Evolutionary conservation across 2,329 filamentous ascomycete species (phyloP).

Genomic region (Aspergillus tanneri): DNA sequence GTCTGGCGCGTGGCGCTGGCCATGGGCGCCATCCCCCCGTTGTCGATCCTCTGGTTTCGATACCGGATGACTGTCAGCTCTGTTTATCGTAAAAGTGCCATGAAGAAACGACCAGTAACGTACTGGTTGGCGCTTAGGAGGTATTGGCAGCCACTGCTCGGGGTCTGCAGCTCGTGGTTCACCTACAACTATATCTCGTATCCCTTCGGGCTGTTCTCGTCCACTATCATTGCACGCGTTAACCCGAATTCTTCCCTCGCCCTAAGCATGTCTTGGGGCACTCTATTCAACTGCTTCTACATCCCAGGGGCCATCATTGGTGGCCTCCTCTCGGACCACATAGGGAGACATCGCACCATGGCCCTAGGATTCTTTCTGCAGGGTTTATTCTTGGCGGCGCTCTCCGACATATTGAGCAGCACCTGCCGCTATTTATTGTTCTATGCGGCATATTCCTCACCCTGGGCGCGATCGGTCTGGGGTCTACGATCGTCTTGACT

Average conservation of each 20-base stretch:
- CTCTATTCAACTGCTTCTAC: slow-evolving; percentile 54
- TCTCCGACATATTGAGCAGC: slow-evolving; percentile 44
- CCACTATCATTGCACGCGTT: slow-evolving; percentile 51
- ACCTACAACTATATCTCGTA: slow-evolving; percentile 55
- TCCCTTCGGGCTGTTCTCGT: slow-evolving; percentile 57
- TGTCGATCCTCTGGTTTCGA: slow-evolving; percentile 56
- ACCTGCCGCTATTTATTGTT: slow-evolving; percentile 54
- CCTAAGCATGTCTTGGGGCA: slow-evolving; percentile 47
- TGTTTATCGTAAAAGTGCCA: slow-evolving; percentile 49
- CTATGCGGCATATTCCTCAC: slow-evolving; percentile 53
- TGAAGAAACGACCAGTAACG: slow-evolving; percentile 48
- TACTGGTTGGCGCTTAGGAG: slow-evolving; percentile 51
- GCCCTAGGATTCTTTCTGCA: slow-evolving; percentile 50
- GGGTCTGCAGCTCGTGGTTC: slow-evolving; percentile 53
- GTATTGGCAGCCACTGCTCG: slow-evolving; percentile 53
- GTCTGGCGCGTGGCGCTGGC: slow-evolving; percentile 55
- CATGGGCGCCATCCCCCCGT: slow-evolving; percentile 51
- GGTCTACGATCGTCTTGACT: slow-evolving; percentile 39
- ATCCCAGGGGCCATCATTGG: slow-evolving; percentile 50
- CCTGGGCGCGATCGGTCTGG: slow-evolving; percentile 53
- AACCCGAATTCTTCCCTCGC: slow-evolving; percentile 44
- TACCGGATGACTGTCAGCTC: slow-evolving; percentile 54
- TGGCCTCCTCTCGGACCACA: slow-evolving; percentile 50
- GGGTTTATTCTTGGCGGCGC: slow-evolving; percentile 54
- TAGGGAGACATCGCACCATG: slow-evolving; percentile 54